phyloP scores from a whole-genome alignment of 202 grass and related monocot species.

The Digitaria exilis region DNA sequence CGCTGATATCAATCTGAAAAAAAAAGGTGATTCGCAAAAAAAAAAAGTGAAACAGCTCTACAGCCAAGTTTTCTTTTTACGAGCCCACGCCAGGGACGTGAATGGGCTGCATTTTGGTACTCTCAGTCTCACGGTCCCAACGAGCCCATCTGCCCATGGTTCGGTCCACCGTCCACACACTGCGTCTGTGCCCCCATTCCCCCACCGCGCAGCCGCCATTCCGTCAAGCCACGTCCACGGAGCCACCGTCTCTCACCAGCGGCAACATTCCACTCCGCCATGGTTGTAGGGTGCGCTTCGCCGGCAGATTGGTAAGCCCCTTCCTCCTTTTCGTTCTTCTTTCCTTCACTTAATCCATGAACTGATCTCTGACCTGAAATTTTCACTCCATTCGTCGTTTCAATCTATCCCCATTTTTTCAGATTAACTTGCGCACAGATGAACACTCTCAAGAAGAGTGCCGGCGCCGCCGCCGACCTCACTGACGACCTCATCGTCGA shows the following conservation, averaged over 20 bases:
- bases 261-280: background rate
- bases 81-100: too few relatives aligned
- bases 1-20: too few relatives aligned
- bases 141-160: too few relatives aligned
- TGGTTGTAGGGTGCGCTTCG: background rate
- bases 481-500: slow-evolving; percentile 33
- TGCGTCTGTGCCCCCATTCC: too few relatives aligned
- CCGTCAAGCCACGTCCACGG: too few relatives aligned
- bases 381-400: background rate
- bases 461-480: background rate
- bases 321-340: background rate
- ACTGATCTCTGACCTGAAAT: background rate
- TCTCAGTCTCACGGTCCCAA: too few relatives aligned
- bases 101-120: too few relatives aligned
- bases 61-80: too few relatives aligned
- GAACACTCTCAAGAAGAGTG: background rate
- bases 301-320: background rate
- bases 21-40: too few relatives aligned
- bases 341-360: background rate
- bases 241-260: background rate
- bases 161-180: too few relatives aligned
- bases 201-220: too few relatives aligned
- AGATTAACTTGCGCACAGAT: background rate
- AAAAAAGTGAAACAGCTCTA: too few relatives aligned
- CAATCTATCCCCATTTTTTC: background rate